Evolutionary conservation across 768 basidiomycete species (phyloP), one percentile per base, ranked within the genome.

Genomic region (Russula abietina): DNA sequence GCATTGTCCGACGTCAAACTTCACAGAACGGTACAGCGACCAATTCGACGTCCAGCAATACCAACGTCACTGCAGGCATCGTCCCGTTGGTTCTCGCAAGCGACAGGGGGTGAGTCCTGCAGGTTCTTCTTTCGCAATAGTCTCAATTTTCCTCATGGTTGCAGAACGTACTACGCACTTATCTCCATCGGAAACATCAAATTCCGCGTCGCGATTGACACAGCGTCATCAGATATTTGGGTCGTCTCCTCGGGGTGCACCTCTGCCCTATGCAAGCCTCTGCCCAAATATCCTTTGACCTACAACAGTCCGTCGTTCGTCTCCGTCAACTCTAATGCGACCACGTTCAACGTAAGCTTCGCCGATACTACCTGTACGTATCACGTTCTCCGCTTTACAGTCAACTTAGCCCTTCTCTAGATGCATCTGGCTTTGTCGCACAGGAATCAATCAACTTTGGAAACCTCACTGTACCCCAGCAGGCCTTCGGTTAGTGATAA

Each of bases 211-310:
- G 83, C 82, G 0, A 74, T 91, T 49, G 90, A 92, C 70, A 91
- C 89, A 1, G 90, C 79, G 19, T 91, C 89, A 9, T 76, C 86
- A 17, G 85, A 86, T 74, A 73, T 88, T 14, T 92, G 89, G 89
- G 65, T 91, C 22, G 69, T 83, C 49, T 86, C 88, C 17, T 85
- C 88, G 9, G 77, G 69, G 4, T 92, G 90, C 73, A 72, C 72
- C 32, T 79, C 83, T 14, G 67, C 70, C n/a, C 69, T 78, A 0
- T 91, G 90, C 73, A 75, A 76, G 51, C 67, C 71, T 3, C 76
- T 86, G 9, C 90, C 90, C n/a, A 79, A 76, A 60, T 92, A 90
- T 71, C 90, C 89, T 19, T 76, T 91, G 56, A 69, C 72, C 4
- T 91, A 87, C 69, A 71, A 77, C 56, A 91, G 87, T 61, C 79